Evolutionary conservation across 2,329 filamentous ascomycete genomes (phyloP).

Genomic region (Microsporum audouinii): DNA sequence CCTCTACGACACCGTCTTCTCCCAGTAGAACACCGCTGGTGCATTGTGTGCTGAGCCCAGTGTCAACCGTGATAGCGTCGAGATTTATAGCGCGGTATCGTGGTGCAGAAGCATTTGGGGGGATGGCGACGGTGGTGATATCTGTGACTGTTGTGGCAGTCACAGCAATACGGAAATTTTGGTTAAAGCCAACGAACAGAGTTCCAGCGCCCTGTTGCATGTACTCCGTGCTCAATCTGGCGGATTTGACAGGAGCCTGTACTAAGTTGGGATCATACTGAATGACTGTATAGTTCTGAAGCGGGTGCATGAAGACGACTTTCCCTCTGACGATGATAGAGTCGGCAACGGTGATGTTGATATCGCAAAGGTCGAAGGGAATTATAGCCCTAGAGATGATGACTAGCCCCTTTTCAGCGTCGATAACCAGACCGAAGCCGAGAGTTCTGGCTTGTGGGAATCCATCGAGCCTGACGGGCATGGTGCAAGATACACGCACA

Average conservation of each 20-base stretch:
- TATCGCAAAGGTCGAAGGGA: conserved; percentile 92
- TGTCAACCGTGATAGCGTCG: conserved; percentile 94
- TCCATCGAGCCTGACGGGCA: conserved; percentile 95
- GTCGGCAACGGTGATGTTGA: conserved; percentile 90
- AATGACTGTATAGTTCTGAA: conserved; percentile 93
- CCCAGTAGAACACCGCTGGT: conserved; percentile 86
- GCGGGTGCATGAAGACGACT: conserved; percentile 86
- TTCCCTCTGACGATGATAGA: conserved; percentile 90
- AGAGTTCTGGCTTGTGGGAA: conserved; percentile 90
- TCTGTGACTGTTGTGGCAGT: conserved; percentile 92
- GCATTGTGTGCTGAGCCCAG: conserved; percentile 78
- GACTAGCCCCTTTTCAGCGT: conserved; percentile 89
- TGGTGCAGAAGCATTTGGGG: conserved; percentile 81
- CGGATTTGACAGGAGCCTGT: conserved; percentile 84
- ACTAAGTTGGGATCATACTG: conserved; percentile 90
- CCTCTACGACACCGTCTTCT: conserved; percentile 84
- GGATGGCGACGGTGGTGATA: conserved; percentile 92
- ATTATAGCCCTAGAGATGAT: conserved; percentile 89
- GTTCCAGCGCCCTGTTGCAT: conserved; percentile 90
- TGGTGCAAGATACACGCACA: conserved; percentile 79
- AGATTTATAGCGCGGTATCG: conserved; percentile 91
- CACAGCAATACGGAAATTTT: conserved; percentile 85
- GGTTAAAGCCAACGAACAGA: conserved; percentile 96
- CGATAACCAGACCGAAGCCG: conserved; percentile 93
- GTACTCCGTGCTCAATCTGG: conserved; percentile 65